Percentiles rank a stretch among this genome's conserved stretches.
These are phyloP conservation scores for Cytospora leucostoma DNA, from an alignment of 2,329 filamentous ascomycete species.

Conservation along the genomic window DNA sequence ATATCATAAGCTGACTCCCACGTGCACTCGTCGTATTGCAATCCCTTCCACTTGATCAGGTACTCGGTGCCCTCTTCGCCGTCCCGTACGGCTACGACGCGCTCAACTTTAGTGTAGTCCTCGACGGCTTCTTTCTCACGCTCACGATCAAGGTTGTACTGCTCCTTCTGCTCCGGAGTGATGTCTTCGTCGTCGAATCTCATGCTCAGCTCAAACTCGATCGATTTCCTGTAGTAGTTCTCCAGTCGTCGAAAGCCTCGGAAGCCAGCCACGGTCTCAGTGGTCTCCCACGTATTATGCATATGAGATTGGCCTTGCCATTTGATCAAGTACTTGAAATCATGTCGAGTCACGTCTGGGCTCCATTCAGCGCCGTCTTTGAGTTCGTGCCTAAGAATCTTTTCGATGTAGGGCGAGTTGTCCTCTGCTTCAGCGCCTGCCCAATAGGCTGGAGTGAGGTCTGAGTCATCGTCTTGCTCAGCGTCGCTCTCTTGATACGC, in stretches of 20 bases:
- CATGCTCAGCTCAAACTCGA: slow-evolving; percentile 78
- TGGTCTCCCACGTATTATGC: slow-evolving; percentile 92
- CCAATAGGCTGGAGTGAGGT: slow-evolving; percentile 71
- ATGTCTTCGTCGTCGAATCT: slow-evolving; percentile 72
- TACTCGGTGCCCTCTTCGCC: slow-evolving; percentile 84
- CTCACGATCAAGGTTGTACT: slow-evolving; percentile 94
- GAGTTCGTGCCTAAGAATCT: slow-evolving; percentile 82
- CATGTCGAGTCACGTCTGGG: slow-evolving; percentile 62
- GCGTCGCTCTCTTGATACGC: slow-evolving; percentile 67
- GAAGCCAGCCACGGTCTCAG: slow-evolving; percentile 71
- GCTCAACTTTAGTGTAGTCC: slow-evolving; percentile 89
- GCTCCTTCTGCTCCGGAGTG: slow-evolving; percentile 83
- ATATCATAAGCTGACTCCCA: slow-evolving; percentile 84
- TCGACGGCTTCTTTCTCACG: slow-evolving; percentile 83
- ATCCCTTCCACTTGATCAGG: slow-evolving; percentile 93
- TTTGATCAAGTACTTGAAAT: slow-evolving; percentile 93
- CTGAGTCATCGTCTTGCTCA: slow-evolving; percentile 66
- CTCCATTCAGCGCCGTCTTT: slow-evolving; percentile 66
- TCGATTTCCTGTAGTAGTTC: slow-evolving; percentile 87
- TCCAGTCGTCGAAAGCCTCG: slow-evolving; percentile 87
- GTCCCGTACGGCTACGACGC: slow-evolving; percentile 81
- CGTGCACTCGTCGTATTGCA: slow-evolving; percentile 91
- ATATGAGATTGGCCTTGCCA: slow-evolving; percentile 96
- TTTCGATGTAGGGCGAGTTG: slow-evolving; percentile 82
- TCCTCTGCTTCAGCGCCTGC: slow-evolving; percentile 68